Percentiles rank a stretch among this genome's conserved stretches.
phyloP scores from a whole-genome alignment of 2,329 filamentous ascomycete species.

The Colletotrichum gloeosporioides region DNA sequence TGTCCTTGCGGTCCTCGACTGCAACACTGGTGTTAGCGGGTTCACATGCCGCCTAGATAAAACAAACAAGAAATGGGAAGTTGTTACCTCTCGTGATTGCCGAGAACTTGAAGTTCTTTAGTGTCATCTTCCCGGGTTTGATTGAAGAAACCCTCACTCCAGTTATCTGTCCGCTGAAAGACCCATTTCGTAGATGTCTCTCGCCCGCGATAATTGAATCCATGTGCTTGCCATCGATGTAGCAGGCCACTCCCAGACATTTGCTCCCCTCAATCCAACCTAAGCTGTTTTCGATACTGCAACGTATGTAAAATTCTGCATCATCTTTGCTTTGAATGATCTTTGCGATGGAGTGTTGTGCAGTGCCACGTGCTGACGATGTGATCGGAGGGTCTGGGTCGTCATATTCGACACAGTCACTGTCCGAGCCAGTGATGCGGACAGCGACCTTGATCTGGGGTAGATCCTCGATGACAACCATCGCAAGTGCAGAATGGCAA shows the following conservation, averaged over 20 bases:
- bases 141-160: fast-evolving
- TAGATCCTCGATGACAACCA: conserved; percentile 4
- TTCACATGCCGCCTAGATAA: too few species aligned
- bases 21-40: fast-evolving
- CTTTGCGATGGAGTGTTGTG: background rate
- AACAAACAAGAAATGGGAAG: too few species aligned
- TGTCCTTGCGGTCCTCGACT: background rate
- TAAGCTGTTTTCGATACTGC: background rate
- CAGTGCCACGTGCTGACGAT: background rate
- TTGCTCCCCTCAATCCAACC: background rate
- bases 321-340: background rate
- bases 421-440: background rate
- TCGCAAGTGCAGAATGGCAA: background rate
- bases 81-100: background rate
- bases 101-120: background rate
- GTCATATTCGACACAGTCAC: background rate
- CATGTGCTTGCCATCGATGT: background rate
- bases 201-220: fast-evolving
- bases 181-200: fast-evolving
- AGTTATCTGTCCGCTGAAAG: fast-evolving
- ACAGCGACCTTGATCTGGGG: background rate
- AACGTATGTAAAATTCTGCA: background rate
- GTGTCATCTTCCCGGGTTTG: fast-evolving
- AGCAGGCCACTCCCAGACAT: fast-evolving
- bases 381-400: background rate